Evolutionary conservation across 139 green algal genomes (phyloP).

Genomic region (Chlorella sp.): DNA sequence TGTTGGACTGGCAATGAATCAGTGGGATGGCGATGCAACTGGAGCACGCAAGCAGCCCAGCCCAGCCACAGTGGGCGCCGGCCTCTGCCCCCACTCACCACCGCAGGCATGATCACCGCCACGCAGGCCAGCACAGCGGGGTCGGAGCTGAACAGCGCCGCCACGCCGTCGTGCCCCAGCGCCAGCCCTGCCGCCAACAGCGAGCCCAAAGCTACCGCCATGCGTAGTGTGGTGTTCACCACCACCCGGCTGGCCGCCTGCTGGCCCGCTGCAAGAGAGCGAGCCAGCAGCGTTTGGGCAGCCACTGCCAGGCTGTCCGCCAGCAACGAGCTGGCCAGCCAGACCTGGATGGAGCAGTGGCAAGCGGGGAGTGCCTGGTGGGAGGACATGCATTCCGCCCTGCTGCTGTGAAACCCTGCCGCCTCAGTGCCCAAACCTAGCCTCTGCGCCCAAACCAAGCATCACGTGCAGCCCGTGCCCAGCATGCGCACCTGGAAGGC

Average conservation of each 20-base stretch:
- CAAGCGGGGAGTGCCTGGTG: too few species aligned
- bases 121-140: conserved; percentile 53
- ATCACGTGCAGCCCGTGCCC: too few species aligned
- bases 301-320: conserved; percentile 83
- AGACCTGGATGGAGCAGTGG: conserved; percentile 62
- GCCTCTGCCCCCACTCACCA: conserved; percentile 16
- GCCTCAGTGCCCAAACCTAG: neutral
- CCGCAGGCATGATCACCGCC: conserved; percentile 42
- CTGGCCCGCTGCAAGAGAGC: conserved; percentile 49
- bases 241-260: conserved; percentile 19
- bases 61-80: neutral
- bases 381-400: too few species aligned
- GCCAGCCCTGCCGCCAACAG: conserved; percentile 45
- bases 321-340: conserved; percentile 75
- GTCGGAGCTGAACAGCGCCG: conserved; percentile 64
- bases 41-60: neutral
- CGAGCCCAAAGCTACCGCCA: conserved; percentile 54
- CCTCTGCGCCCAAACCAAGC: conserved; percentile 4
- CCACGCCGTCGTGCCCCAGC: neutral
- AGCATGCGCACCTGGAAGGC: conserved; percentile 60
- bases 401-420: too few species aligned
- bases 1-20: too few species aligned
- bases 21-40: neutral
- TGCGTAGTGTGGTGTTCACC: conserved; percentile 28
- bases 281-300: conserved; percentile 76